Conservation (phyloP, 805 yeast genomes). For the Starmerella etchellsii region DNA sequence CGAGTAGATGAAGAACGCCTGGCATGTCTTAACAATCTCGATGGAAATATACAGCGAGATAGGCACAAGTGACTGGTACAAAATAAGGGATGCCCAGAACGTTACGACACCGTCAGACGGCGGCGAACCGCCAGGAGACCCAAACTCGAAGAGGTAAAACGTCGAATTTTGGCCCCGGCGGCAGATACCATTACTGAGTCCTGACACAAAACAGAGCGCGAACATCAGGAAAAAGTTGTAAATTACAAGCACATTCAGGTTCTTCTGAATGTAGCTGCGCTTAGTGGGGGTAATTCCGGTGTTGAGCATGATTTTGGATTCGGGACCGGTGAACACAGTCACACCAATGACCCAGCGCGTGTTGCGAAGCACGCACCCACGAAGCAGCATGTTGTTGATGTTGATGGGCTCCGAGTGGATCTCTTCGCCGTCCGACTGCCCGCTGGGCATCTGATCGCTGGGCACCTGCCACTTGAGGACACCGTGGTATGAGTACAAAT, state of each 20-base stretch:
- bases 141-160: slow-evolving; percentile 44
- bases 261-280: slow-evolving; percentile 51
- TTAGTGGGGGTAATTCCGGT: slow-evolving; percentile 73
- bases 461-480: slow-evolving; percentile 19
- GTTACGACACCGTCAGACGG: slow-evolving; percentile 54
- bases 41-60: slow-evolving; percentile 68
- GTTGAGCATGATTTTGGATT: slow-evolving; percentile 68
- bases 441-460: neutral
- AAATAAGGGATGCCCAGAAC: slow-evolving; percentile 62
- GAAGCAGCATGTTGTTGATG: slow-evolving; percentile 50
- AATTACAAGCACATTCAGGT: slow-evolving; percentile 54
- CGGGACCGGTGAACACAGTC: slow-evolving; percentile 61
- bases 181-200: slow-evolving; percentile 54
- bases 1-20: slow-evolving; percentile 63
- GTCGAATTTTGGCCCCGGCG: slow-evolving; percentile 38
- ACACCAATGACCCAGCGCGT: slow-evolving; percentile 66
- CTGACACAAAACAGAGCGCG: slow-evolving; percentile 55
- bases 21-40: slow-evolving; percentile 68
- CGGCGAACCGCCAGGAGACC: slow-evolving; percentile 41
- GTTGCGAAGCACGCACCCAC: slow-evolving; percentile 65
- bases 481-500: slow-evolving; percentile 45
- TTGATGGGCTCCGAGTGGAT: slow-evolving; percentile 40
- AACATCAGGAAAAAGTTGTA: slow-evolving; percentile 54
- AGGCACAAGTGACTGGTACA: slow-evolving; percentile 69
- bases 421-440: neutral